Base-by-base conservation (phyloP, 2,329 filamentous ascomycete species). In the Colletotrichum karsti region DNA sequence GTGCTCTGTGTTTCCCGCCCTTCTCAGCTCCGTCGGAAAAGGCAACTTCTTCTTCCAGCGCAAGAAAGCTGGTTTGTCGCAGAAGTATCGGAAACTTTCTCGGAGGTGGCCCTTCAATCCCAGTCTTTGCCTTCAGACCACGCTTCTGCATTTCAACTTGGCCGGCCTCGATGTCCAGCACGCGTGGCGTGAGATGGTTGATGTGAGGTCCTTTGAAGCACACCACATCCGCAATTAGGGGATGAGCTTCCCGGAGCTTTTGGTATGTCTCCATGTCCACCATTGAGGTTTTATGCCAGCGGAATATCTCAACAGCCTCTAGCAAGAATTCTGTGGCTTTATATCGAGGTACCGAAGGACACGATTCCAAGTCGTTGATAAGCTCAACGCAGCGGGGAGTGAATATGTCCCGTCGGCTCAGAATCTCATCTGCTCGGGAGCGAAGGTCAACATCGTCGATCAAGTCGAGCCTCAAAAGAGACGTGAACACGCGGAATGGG, bases 51-150 rank as follows among this genome's bases (percentile, higher is more conserved):
- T 87, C 85, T 62, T 86, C 81, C 0, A 87, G 71, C 0, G 85
- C 85, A 3, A 82, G 74, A 67, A 88, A 87, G 63, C 85, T 88
- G 0, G 85, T 87, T 66, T 87, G 85, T 0, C 85, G 78, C 7
- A 87, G 74, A 3, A 87, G 76, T 5, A 88, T 84, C 0, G 81
- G 80, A 35, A 79, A 85, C 1, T 67, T 60, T 4, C 84, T 75
- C 2, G 69, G 67, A 0, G 85, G 85, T 0, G 85, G 85, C 0
- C 85, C 85, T 63, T 88, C 85, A 18, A 88, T 85, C 1, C 78
- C 74, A 1, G 82, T 79, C 66, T 88, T 88, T 1, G 78, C 81
- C 1, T 77, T 72, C 59, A 88, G 76, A 0, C 81, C 81, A 3
- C 73, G 71, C 2, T 69, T 59, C 0, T 73, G 55, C 85, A 88